A percentile compares a stretch with the other conserved stretches of the same genome.
Evolutionary conservation across 2,329 filamentous ascomycete species (phyloP).

Genomic region (Trichoderma sp.): DNA sequence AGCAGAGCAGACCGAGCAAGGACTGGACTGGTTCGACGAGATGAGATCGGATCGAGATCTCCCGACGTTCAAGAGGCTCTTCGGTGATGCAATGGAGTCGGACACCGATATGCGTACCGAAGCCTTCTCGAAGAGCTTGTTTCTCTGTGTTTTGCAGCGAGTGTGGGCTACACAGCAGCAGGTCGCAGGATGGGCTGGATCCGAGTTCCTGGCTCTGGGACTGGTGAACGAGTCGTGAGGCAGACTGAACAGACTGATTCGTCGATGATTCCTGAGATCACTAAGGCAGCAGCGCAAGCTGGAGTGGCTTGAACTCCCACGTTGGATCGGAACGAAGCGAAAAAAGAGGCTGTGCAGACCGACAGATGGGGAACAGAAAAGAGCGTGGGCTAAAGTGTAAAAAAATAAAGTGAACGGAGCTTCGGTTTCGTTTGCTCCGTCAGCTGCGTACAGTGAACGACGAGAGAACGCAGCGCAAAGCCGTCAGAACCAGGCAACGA

Average conservation of each 20-base stretch:
- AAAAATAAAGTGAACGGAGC: background rate
- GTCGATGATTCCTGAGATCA: background rate
- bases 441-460: background rate
- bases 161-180: conserved; percentile 8
- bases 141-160: background rate
- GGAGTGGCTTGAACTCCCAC: background rate
- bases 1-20: background rate
- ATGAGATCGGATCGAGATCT: background rate
- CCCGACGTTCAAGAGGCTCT: background rate
- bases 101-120: background rate
- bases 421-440: background rate
- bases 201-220: conserved; percentile 5
- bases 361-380: background rate
- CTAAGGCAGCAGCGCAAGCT: background rate
- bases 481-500: background rate
- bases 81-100: background rate
- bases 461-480: background rate
- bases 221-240: conserved; percentile 3
- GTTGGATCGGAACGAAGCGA: conserved; percentile 12
- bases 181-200: background rate
- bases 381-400: background rate
- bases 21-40: background rate
- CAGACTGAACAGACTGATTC: background rate
- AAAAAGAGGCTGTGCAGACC: conserved; percentile 19
- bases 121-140: conserved; percentile 2